Base-by-base conservation (phyloP, 2,329 filamentous ascomycete species). In the Phialophora expanda region DNA sequence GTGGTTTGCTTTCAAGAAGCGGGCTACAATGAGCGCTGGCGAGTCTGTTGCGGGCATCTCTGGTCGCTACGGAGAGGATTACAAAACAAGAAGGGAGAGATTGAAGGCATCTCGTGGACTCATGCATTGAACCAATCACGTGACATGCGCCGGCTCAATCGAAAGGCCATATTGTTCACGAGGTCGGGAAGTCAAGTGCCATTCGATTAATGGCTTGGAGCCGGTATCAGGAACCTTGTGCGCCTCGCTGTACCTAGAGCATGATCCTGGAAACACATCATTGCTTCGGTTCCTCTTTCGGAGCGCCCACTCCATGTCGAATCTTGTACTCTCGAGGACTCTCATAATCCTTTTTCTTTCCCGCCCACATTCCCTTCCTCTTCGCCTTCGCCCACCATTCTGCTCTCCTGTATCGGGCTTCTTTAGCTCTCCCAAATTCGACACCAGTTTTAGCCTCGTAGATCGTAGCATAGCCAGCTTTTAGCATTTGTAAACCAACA, bases 401-500 rank as follows among this genome's bases (percentile, higher is more conserved):
- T 1, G 81, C 80, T 20, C 75, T 73, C 30, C 80, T 75, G 71
- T 84, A 85, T 67, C 76, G 79, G 70, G 84, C 80, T 70, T 78
- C 74, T 72, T 88, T 86, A 63, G 85, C 81, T 0, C 88, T 87
- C 26, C 95, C 95, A 82, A 95, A 99, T 76, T 98, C 95, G 22
- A 87, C 90, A 2, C 94, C 95, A 4, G 84, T 86, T 78, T 96
- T 98, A 30, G 92, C 94, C 79, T 98, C 95, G 76, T 98, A 99
- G 2, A 95, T 90, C 2, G 92, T 97, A 48, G 94, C 95, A 69
- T 96, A 80, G 0, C 95, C 95, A 24, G 81, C 84, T 79, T 88
- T 91, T 68, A 99, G 79, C 93, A 99, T 96, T 77, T 96, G 90
- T 67, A 93, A 80, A 2, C 94, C 93, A 4, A 99, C 90, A 76